Evolutionary conservation across 139 green algal species (phyloP).

Genomic region (Marvania coccoides): DNA sequence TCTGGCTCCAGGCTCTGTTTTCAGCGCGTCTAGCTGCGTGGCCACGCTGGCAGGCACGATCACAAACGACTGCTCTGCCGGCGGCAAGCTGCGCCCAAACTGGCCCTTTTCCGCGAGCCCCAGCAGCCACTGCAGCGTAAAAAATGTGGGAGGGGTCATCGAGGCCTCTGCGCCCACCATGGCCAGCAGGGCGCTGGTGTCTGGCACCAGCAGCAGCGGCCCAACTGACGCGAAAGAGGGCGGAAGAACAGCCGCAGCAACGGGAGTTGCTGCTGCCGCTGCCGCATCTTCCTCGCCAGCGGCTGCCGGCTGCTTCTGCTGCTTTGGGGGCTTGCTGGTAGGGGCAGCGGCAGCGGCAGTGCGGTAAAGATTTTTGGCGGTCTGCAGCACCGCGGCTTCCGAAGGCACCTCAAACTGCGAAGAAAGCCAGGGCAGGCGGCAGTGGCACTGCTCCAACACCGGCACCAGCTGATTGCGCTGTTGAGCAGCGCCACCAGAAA

Average conservation of each 20-base stretch:
- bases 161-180: constrained; percentile 49
- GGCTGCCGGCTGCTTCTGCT: neutral
- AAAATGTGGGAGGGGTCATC: neutral
- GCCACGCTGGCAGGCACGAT: constrained; percentile 57
- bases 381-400: constrained; percentile 31
- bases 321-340: neutral
- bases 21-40: constrained; percentile 73
- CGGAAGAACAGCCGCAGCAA: neutral
- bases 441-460: constrained; percentile 17
- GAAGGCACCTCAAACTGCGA: constrained; percentile 33
- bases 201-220: constrained; percentile 65
- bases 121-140: constrained; percentile 27
- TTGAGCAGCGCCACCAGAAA: neutral
- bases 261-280: neutral
- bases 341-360: neutral
- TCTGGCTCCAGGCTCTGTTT: constrained; percentile 27
- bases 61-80: constrained; percentile 43
- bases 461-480: constrained; percentile 5
- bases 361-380: constrained; percentile 17
- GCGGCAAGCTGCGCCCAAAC: constrained; percentile 49
- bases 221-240: constrained; percentile 1
- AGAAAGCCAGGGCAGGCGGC: constrained; percentile 50
- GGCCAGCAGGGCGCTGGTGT: constrained; percentile 62
- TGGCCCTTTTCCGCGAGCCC: constrained; percentile 29
- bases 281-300: neutral